Evolutionary conservation across 129 eudicot species (phyloP).

Genomic region (Solidago caesia): DNA sequence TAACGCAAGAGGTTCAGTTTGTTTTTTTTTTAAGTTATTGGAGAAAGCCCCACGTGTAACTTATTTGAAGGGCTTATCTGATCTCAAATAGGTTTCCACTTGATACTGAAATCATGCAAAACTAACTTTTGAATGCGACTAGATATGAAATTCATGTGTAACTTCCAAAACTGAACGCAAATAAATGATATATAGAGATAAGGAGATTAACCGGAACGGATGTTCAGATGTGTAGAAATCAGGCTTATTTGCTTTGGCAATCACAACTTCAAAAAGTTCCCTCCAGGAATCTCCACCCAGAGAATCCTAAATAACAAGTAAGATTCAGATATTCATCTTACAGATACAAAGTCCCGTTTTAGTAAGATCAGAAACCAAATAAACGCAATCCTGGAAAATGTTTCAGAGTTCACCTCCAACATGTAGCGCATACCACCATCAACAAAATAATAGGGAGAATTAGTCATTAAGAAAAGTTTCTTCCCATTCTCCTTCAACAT

Average conservation of each 20-base stretch:
- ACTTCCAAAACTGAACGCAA: background rate
- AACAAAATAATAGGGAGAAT: constrained; percentile 95
- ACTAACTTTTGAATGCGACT: background rate
- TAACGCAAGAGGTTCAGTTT: background rate
- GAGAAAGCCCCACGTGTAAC: background rate
- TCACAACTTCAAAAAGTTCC: constrained; percentile 98
- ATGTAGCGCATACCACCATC: constrained; percentile 99
- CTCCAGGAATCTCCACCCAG: constrained; percentile 95
- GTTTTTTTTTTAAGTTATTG: background rate
- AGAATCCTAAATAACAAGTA: constrained; percentile 56
- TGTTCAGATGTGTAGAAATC: constrained; percentile 96
- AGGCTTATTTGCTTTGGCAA: constrained; percentile 98
- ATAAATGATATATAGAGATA: constrained; percentile 19
- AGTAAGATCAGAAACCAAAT: background rate
- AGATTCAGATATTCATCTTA: constrained; percentile 16
- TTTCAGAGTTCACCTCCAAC: constrained; percentile 67
- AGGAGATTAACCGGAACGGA: constrained; percentile 74
- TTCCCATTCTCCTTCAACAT: constrained; percentile 90
- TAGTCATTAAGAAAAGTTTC: constrained; percentile 88
- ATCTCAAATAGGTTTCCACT: constrained; percentile 4
- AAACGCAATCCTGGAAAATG: background rate
- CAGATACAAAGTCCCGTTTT: background rate
- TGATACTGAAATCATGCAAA: constrained; percentile 6
- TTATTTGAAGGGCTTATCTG: background rate
- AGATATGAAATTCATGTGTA: background rate